Conservation (phyloP, 805 yeast species). For the Maudiozyma turicensis region DNA sequence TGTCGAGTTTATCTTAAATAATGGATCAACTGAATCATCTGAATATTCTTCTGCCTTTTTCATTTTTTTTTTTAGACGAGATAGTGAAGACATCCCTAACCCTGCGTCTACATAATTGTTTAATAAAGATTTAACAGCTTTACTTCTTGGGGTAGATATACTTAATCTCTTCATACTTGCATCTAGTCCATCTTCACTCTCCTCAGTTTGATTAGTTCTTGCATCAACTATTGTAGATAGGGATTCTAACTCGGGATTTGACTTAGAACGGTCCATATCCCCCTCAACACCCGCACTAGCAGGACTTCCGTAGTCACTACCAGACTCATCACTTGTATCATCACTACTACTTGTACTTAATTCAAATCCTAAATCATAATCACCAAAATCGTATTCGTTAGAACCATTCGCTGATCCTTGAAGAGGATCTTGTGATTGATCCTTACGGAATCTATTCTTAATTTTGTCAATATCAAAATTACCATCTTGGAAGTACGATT, state of each 20-base stretch:
- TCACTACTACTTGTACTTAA: slow-evolving; percentile 1
- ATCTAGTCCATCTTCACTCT: slow-evolving; percentile 6
- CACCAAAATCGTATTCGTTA: background rate
- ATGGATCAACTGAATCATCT: slow-evolving; percentile 27
- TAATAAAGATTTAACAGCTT: slow-evolving; percentile 13
- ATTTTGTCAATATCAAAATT: background rate
- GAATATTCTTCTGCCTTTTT: slow-evolving; percentile 13
- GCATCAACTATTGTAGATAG: slow-evolving; percentile 8
- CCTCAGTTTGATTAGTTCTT: slow-evolving; percentile 6
- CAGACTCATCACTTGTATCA: background rate
- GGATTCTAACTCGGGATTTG: background rate
- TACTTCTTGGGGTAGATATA: background rate
- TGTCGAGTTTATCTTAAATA: slow-evolving; percentile 9
- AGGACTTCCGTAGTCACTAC: background rate
- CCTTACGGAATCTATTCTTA: background rate
- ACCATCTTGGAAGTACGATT: background rate
- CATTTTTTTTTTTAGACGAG: slow-evolving; percentile 21
- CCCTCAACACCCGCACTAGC: slow-evolving; percentile 2
- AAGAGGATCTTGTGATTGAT: background rate
- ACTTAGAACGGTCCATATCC: background rate
- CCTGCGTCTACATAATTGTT: slow-evolving; percentile 17
- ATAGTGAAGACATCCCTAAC: slow-evolving; percentile 22
- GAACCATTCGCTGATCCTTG: background rate
- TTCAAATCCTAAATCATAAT: background rate
- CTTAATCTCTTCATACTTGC: background rate